Base-by-base conservation (phyloP, 352 stramenopile species). In the Aphanomyces astaci region DNA sequence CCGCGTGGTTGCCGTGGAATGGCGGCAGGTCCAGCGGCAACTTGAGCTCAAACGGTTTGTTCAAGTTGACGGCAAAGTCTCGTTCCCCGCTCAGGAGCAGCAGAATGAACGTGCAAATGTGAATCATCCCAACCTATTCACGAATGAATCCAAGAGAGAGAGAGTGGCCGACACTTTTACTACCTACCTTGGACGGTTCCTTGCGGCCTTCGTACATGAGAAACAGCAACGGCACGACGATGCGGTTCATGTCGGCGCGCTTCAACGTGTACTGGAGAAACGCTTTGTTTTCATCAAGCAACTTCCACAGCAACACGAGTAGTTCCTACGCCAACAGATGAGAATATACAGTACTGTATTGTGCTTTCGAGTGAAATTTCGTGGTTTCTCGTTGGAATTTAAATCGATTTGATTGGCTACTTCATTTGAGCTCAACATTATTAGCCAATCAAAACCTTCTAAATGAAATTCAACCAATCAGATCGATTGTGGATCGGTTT, bases 81-180 rank as follows among this genome's bases (percentile, higher is more conserved):
- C 97, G 84, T 68, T 99, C 95, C 30, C 97, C 96, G 49, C 87
- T 98, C 13, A 99, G 77, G 66, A 99, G 90, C 40, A 99, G 76
- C 48, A 99, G 60, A 31, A 98, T 95, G 75, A 99, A 99, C 19
- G 96, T 99, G 72, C 96, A 99, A 63, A 99, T 98, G 76, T 99
- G 95, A 43, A 99, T 95, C 78, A 99, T 90, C 36, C 96, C 96
- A 49, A 94, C 83, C 65, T 76, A 72, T 15, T 24, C 28, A 24
- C 36, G 36, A 43, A 15, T 43, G 36, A 64, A 27, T 7, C 71
- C 28, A 28, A 24, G 19, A 64, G 25, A 45, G 19, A 32, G 22
- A 10, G 4, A 30, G 13, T 17, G 22, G 22, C 19, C 4, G 3
- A 4, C 3, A 72, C 45, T 48, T 49, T n/a, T n/a, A n/a, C n/a